Base-by-base conservation (phyloP, 768 basidiomycete genomes). In the Sporobolomyces roseus region DNA sequence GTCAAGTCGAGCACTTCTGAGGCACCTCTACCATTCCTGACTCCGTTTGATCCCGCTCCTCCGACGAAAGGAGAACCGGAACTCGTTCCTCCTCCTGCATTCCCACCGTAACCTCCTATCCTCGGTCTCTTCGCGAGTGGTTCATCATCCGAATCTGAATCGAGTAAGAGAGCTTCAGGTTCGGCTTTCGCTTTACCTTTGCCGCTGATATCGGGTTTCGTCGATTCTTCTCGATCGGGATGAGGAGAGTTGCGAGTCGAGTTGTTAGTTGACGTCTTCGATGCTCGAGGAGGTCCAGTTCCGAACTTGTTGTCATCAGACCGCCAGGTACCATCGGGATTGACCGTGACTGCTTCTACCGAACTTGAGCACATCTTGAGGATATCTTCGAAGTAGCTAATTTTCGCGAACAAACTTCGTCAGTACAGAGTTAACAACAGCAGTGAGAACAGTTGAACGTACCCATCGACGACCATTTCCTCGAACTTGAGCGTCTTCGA, bases 301-400 rank as follows among this genome's bases (percentile, higher is more conserved):
- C 85, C 91, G 75, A 84, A 88, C 78, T 88, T 91, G 80, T 88
- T 84, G 79, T 98, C 92, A 23, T 84, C 80, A 1, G 92, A 92
- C 77, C 96, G 93, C 96, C 96, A 99, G 77, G 93, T 88, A 2
- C 92, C 93, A 77, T 94, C 87, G 8, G 91, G 85, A 78, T 99
- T 94, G 21, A 99, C 86, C 63, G 94, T 83, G 30, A 99, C 92
- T 71, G 96, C 90, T 56, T 99, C 96, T 17, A 91, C 86, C 60
- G 81, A 82, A 29, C 93, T 89, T 0, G 89, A 83, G 4, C 88
- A 90, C 32, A 83, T 79, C 72, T 85, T 85, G 75, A 98, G 79
- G 59, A 98, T 96, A 65, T 85, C 85, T 71, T 91, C 85, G 77
- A 93, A 90, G 79, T 89, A 98, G 12, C 94, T 97, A 70, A 1